A percentile compares a stretch with the other conserved stretches of the same genome.
Evolutionary conservation across 345 rosid genomes (phyloP).

Genomic region (Gossypium rotundifolium): DNA sequence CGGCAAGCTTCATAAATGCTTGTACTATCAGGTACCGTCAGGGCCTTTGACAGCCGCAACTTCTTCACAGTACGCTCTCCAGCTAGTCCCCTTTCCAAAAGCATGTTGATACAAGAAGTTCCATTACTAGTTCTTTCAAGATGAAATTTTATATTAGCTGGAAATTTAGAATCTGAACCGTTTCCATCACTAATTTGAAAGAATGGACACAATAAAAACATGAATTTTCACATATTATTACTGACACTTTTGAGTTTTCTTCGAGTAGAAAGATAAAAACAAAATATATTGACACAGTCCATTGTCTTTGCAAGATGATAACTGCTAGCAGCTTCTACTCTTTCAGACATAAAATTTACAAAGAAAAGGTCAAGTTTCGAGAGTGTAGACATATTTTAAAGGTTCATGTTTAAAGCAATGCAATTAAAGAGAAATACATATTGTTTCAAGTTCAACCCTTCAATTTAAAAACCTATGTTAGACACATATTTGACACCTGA

Average conservation of each 20-base stretch:
- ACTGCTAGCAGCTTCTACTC: background rate
- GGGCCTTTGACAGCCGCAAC: slow-evolving; percentile 83
- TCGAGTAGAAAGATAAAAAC: background rate
- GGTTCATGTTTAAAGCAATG: background rate
- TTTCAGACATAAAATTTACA: background rate
- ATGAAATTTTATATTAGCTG: background rate
- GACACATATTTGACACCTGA: background rate
- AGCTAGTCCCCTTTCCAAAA: slow-evolving; percentile 57
- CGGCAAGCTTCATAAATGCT: slow-evolving; percentile 83
- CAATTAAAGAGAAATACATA: background rate
- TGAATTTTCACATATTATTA: background rate
- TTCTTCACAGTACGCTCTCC: slow-evolving; percentile 94
- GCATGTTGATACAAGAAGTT: background rate
- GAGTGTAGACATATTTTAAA: background rate
- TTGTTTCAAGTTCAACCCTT: background rate
- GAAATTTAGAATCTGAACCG: background rate
- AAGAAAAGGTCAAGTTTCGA: background rate
- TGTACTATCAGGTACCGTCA: slow-evolving; percentile 84
- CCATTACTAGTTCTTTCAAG: background rate
- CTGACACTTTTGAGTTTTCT: background rate
- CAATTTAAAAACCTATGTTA: background rate
- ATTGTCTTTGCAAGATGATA: background rate
- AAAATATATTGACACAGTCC: background rate
- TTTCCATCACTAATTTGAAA: background rate
- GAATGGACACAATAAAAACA: background rate